phyloP scores from a whole-genome alignment of 176 grass and related monocot genomes.

The Coix lacrymajobi region DNA sequence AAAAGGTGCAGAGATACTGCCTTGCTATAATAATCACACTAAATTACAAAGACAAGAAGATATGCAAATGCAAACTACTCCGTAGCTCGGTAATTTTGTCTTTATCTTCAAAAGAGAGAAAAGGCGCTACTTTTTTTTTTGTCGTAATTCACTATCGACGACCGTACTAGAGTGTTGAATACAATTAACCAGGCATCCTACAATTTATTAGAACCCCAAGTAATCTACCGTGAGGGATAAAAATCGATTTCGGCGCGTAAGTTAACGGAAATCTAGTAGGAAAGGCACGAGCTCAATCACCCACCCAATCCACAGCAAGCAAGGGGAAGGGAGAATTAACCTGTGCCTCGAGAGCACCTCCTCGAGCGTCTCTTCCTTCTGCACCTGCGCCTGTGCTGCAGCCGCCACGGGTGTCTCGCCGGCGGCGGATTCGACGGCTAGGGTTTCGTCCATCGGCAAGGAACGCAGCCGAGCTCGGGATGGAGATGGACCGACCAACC shows the following conservation, averaged over 20 bases:
- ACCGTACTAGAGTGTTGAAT: background rate
- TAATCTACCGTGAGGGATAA: background rate
- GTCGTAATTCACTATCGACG: background rate
- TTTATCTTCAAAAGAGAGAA: background rate
- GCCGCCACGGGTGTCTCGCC: too few relatives aligned
- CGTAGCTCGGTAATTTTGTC: background rate
- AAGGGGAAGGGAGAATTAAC: slow-evolving; percentile 17
- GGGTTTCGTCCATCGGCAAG: slow-evolving; percentile 51
- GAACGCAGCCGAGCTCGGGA: background rate
- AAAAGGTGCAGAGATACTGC: background rate
- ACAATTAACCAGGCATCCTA: background rate
- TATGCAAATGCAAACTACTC: background rate
- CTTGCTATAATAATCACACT: background rate
- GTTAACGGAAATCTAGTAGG: background rate
- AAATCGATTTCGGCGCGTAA: background rate
- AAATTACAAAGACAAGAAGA: background rate
- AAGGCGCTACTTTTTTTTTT: background rate
- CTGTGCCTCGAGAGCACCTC: slow-evolving; percentile 75
- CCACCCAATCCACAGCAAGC: slow-evolving; percentile 9
- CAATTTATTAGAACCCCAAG: background rate
- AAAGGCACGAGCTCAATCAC: background rate
- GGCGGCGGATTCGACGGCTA: slow-evolving; percentile 30
- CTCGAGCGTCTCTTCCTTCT: slow-evolving; percentile 47
- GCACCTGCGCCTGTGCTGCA: background rate
- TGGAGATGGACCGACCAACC: background rate